Evolutionary conservation across 2,329 filamentous ascomycete genomes (phyloP).

Genomic region (Penicillium frequentans): DNA sequence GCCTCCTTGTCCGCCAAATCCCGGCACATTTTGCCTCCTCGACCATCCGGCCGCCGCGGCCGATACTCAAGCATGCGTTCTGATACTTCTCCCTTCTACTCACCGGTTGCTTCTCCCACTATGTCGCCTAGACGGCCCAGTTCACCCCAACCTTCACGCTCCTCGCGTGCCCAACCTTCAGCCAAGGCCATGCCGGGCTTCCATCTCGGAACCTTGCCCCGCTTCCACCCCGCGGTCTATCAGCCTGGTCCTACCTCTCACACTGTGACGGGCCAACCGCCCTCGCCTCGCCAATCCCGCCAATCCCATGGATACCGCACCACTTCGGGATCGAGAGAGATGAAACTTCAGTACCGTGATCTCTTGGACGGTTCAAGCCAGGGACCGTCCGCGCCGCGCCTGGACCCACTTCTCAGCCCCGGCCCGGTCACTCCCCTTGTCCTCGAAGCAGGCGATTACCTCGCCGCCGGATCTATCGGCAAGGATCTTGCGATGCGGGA

Average conservation of each 20-base stretch:
- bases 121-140: conserved; percentile 36
- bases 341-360: conserved; percentile 45
- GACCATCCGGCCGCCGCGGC: conserved; percentile 11
- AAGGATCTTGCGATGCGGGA: conserved; percentile 22
- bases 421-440: conserved; percentile 48
- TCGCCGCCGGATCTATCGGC: conserved; percentile 34
- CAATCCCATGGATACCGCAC: conserved; percentile 32
- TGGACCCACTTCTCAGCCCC: conserved; percentile 47
- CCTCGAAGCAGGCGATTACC: conserved; percentile 43
- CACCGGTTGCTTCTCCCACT: conserved; percentile 29
- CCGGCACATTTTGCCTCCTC: conserved; percentile 11
- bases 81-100: conserved; percentile 33
- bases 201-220: conserved; percentile 44
- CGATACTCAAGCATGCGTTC: conserved; percentile 33
- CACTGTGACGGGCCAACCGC: conserved; percentile 27
- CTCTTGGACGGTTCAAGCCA: conserved; percentile 37
- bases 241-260: conserved; percentile 30
- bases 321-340: conserved; percentile 37
- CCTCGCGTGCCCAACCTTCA: conserved; percentile 29
- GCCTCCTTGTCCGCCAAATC: conserved; percentile 22
- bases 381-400: conserved; percentile 45
- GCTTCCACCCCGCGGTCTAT: conserved; percentile 49
- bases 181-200: conserved; percentile 39
- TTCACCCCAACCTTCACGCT: conserved; percentile 37
- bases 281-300: conserved; percentile 33